phyloP scores from a whole-genome alignment of 1,284 basidiomycete genomes.

The Hortiboletus rubellus region DNA sequence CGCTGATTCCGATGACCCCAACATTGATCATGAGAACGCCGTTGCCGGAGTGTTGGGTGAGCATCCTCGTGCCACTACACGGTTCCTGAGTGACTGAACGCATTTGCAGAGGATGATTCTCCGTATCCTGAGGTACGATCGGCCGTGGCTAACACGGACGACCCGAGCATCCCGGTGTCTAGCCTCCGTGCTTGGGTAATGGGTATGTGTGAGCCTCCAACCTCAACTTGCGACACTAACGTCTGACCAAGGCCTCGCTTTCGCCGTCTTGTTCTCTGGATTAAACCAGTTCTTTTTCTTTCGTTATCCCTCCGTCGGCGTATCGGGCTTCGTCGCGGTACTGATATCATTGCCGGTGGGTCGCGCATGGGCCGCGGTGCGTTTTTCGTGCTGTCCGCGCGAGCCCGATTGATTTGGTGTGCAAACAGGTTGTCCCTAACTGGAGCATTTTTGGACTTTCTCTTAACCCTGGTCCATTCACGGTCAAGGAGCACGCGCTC shows the following conservation, averaged over 20 bases:
- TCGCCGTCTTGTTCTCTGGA: conserved; percentile 59
- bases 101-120: conserved; percentile 49
- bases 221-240: neutral
- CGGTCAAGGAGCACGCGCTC: conserved; percentile 70
- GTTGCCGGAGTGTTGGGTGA: conserved; percentile 40
- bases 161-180: conserved; percentile 57
- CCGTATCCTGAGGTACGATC: conserved; percentile 78
- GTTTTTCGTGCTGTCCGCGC: neutral
- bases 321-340: conserved; percentile 57
- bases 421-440: conserved; percentile 47
- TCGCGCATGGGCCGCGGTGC: conserved; percentile 51
- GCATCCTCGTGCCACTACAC: neutral
- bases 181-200: conserved; percentile 68
- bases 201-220: conserved; percentile 37
- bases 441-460: conserved; percentile 55
- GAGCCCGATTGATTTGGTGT: neutral
- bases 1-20: conserved; percentile 59
- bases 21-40: conserved; percentile 52
- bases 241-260: conserved; percentile 35
- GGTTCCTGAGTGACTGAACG: neutral
- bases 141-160: conserved; percentile 73
- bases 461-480: conserved; percentile 72
- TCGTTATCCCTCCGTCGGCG: conserved; percentile 58
- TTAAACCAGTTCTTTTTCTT: conserved; percentile 71
- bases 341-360: conserved; percentile 67